These are phyloP conservation scores for Crithidia fasciculata DNA, from an alignment of 208 protist genomes.

Conservation along the genomic window DNA sequence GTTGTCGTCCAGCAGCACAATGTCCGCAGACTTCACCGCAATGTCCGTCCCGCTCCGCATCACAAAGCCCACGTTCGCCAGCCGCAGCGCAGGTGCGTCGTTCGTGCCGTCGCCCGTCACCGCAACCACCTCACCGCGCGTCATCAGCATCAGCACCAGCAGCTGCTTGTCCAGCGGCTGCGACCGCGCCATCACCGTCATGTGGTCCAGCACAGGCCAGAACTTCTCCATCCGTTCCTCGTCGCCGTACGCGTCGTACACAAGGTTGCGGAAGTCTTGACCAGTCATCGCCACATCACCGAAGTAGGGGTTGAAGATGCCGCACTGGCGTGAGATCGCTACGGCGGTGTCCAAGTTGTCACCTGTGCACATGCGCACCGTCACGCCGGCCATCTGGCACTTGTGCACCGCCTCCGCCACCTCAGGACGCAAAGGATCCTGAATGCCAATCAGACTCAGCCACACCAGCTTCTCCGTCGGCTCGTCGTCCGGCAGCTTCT, in stretches of 20 bases:
- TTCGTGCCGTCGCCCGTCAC: conserved; percentile 97
- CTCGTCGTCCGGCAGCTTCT: conserved; percentile 63
- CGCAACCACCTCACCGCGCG: conserved; percentile 75
- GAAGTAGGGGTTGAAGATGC: conserved; percentile 77
- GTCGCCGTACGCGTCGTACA: conserved; percentile 79
- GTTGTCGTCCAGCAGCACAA: conserved; percentile 98
- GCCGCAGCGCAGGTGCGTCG: conserved; percentile 95
- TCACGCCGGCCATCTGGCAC: conserved; percentile 94
- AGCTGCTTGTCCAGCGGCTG: conserved; percentile 90
- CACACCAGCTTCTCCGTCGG: conserved; percentile 82
- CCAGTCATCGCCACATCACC: conserved; percentile 91
- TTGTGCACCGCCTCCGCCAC: conserved; percentile 88
- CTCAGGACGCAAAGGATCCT: conserved; percentile 95
- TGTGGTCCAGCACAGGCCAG: conserved; percentile 64
- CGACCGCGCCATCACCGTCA: conserved; percentile 89
- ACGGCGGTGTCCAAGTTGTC: conserved; percentile 94
- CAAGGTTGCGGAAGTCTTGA: conserved; percentile 86
- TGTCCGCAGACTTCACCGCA: conserved; percentile 92
- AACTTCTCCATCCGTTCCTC: conserved; percentile 75
- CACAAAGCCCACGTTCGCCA: conserved; percentile 97
- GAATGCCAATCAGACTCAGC: conserved; percentile 94
- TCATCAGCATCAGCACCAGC: conserved; percentile 86
- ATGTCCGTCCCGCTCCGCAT: conserved; percentile 97
- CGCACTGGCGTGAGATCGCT: conserved; percentile 94
- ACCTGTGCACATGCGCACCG: conserved; percentile 97